phyloP scores from a whole-genome alignment of 208 protist species.

The Hexamita inflata region DNA sequence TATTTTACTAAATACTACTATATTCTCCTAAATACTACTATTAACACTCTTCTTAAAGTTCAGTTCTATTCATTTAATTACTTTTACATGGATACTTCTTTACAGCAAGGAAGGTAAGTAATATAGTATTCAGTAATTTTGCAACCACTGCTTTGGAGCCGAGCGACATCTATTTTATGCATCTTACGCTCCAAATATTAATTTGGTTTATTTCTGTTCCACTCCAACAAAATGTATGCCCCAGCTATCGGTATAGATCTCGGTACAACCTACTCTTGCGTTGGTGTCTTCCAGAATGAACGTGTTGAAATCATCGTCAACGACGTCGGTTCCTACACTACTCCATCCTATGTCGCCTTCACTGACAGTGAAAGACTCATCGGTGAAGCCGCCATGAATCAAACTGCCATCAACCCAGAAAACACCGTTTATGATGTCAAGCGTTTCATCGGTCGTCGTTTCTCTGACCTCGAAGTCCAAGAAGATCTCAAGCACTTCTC shows the following conservation, averaged over 20 bases:
- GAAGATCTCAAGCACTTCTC: slow-evolving; percentile 57
- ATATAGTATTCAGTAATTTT: no score
- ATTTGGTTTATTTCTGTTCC: no score
- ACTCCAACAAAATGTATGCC: no score
- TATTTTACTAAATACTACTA: no score
- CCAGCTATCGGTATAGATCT: slow-evolving; percentile 36
- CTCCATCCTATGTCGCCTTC: slow-evolving; percentile 71
- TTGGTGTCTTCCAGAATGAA: slow-evolving; percentile 20
- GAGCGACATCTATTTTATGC: no score
- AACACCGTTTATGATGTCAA: slow-evolving; percentile 79
- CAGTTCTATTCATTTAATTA: no score
- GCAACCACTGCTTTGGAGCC: no score
- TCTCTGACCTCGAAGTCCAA: slow-evolving; percentile 44
- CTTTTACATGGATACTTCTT: no score
- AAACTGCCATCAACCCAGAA: slow-evolving; percentile 65
- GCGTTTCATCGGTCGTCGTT: slow-evolving; percentile 62
- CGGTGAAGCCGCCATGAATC: slow-evolving; percentile 60
- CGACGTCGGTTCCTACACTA: slow-evolving; percentile 49
- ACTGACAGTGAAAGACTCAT: slow-evolving; percentile 58
- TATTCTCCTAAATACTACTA: no score
- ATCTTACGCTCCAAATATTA: no score
- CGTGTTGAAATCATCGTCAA: slow-evolving; percentile 61
- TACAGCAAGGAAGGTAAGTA: no score
- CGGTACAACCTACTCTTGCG: slow-evolving; percentile 35
- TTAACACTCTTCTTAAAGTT: no score